Evolutionary conservation across 345 rosid species (phyloP).

Genomic region (Chamaenerion angustifolium): DNA sequence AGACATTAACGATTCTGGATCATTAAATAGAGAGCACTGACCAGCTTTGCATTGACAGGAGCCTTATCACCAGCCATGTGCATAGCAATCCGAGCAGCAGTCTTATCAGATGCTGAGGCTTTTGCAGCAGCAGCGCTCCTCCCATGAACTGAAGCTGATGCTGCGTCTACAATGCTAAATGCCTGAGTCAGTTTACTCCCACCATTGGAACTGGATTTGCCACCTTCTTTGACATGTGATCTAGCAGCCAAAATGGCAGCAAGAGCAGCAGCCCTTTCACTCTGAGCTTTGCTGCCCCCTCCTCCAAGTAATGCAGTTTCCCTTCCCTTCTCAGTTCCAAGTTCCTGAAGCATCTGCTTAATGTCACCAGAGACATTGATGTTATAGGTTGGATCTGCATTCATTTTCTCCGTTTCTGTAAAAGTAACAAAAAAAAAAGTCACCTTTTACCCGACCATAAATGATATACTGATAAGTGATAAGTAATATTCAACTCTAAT

Average conservation of each 20-base stretch:
- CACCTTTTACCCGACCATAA: not conserved
- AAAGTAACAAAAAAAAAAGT: constrained; percentile 6
- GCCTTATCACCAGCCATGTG: constrained; percentile 94
- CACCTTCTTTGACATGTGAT: constrained; percentile 50
- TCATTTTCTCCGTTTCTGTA: constrained; percentile 50
- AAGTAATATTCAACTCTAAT: not conserved
- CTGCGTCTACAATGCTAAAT: constrained; percentile 88
- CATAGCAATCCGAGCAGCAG: constrained; percentile 90
- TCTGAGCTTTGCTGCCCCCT: constrained; percentile 89
- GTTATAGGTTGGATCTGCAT: constrained; percentile 59
- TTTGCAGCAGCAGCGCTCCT: constrained; percentile 92
- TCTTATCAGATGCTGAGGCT: constrained; percentile 64
- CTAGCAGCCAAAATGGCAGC: constrained; percentile 72
- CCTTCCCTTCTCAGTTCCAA: constrained; percentile 86
- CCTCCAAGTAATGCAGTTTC: constrained; percentile 83
- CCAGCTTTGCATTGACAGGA: constrained; percentile 78
- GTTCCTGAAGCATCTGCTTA: constrained; percentile 76
- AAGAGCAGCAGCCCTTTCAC: constrained; percentile 90
- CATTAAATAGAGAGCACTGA: constrained; percentile 18
- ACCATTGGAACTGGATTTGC: constrained; percentile 42
- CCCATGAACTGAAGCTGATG: constrained; percentile 92
- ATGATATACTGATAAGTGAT: too few species aligned
- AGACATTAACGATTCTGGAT: not conserved
- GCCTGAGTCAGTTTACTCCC: constrained; percentile 29
- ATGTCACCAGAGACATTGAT: constrained; percentile 69